These are phyloP conservation scores for Cerioporus squamosus DNA, from an alignment of 1,284 basidiomycete species.

Conservation along the genomic window DNA sequence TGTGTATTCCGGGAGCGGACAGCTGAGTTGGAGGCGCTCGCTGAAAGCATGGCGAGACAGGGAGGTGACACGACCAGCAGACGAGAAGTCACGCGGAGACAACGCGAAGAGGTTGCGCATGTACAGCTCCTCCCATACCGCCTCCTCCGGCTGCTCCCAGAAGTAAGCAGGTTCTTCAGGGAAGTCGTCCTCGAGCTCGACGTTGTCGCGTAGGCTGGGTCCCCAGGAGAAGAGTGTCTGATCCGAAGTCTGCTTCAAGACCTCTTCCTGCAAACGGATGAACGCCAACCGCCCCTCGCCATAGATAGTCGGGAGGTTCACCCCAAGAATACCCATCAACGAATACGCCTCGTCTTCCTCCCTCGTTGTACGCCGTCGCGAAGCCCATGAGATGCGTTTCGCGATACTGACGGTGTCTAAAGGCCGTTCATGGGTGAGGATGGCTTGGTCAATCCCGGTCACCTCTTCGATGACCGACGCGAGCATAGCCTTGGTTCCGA, in stretches of 20 bases:
- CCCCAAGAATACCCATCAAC: conserved; percentile 21
- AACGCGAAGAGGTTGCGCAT: conserved; percentile 14
- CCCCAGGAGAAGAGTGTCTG: conserved; percentile 22
- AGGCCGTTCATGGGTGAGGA: conserved; percentile 12
- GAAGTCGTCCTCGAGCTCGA: not conserved
- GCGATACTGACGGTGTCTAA: conserved; percentile 15
- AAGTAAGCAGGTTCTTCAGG: not conserved
- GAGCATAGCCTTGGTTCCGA: conserved; percentile 16
- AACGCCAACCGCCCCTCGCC: conserved; percentile 19
- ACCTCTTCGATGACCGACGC: conserved; percentile 15
- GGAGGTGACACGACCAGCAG: not conserved
- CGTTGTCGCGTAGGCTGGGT: not conserved
- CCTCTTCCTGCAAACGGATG: conserved; percentile 19
- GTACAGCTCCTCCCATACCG: not conserved
- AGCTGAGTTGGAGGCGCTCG: not conserved
- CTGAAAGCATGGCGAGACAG: conserved; percentile 2
- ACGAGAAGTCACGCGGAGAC: conserved; percentile 11
- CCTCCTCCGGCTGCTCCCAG: not conserved
- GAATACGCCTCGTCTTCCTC: conserved; percentile 21
- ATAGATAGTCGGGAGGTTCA: conserved; percentile 16
- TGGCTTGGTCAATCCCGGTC: conserved; percentile 11
- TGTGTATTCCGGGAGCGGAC: conserved; percentile 6
- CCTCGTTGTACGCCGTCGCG: conserved; percentile 6
- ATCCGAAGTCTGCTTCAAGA: conserved; percentile 16
- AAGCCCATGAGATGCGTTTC: conserved; percentile 18